Base-by-base conservation (phyloP, 2,329 filamentous ascomycete genomes). In the Penicillium digitatum region DNA sequence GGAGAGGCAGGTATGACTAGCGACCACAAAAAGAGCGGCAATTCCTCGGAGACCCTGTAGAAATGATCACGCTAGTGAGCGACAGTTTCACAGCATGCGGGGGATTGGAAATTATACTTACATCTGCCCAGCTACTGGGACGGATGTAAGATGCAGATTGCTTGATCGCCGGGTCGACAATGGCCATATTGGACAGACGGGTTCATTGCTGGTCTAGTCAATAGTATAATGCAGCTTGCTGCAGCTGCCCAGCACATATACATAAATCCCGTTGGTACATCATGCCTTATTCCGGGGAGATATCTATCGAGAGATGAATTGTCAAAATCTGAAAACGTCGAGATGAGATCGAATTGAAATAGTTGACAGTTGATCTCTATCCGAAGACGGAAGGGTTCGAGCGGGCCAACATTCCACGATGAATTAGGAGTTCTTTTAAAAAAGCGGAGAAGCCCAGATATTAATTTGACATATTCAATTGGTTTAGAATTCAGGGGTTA, bases 41-140 rank as follows among this genome's bases (percentile, higher is more conserved):
- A 83, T 72, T 59, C 81, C 81, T 54, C 81, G 78, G 16, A 84
- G 76, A 61, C 81, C 81, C 81, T 83, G 31, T 24, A 3, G 16
- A 18, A 49, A 35, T 14, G 11, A 22, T 14, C 31, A 37, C 16
- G 24, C 34, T 22, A 39, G 42, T 48, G 26, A 52, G 26, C 11
- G 52, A 35, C 48, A 42, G 38, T 43, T 44, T 20, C 18, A 35
- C 31, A 16, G 14, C 16, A 50, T 42, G 52, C 11, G 39, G 38
- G 46, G 31, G 26, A 39, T 18, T 37, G 1, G 8, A 37, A 40
- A 50, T 32, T 44, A 46, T 31, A 59, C 54, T 39, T 58, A 62
- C 60, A 62, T 63, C 60, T 49, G 61, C 58, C 60, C 61, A 62
- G 46, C 54, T 63, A 48, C 31, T 62, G 37, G 55, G 39, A 20